Evolutionary conservation across 1,284 basidiomycete genomes (phyloP).

Genomic region (Puccinia hordei): DNA sequence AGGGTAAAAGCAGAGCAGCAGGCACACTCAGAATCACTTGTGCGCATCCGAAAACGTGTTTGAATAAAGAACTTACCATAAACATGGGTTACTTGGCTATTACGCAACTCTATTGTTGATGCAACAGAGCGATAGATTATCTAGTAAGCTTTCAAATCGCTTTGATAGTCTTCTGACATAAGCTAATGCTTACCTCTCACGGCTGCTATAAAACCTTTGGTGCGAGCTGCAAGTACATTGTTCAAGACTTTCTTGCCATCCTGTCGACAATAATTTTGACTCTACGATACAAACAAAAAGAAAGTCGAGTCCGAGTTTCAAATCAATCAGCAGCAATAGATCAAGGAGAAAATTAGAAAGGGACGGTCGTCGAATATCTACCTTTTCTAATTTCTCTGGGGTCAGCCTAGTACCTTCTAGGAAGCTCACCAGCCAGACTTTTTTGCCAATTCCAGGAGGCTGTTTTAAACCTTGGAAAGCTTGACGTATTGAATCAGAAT

Average conservation of each 20-base stretch:
- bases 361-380: neutral
- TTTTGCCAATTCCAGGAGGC: constrained; percentile 39
- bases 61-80: constrained; percentile 23
- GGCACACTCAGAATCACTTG: neutral
- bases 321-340: neutral
- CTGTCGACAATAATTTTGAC: constrained; percentile 21
- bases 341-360: no score
- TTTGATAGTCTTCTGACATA: neutral
- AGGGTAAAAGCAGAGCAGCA: neutral
- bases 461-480: constrained; percentile 37
- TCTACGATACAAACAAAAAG: neutral
- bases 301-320: neutral
- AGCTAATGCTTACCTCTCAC: constrained; percentile 13
- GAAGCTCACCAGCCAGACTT: constrained; percentile 45
- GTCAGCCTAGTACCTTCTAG: constrained; percentile 43
- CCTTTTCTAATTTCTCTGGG: constrained; percentile 31
- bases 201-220: constrained; percentile 48
- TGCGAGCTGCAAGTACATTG: constrained; percentile 25
- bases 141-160: neutral
- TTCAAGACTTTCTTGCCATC: constrained; percentile 12
- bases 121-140: neutral
- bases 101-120: constrained; percentile 26
- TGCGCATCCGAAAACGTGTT: neutral
- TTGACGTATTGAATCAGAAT: constrained; percentile 32
- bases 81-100: constrained; percentile 46